phyloP scores from a whole-genome alignment of 805 yeast genomes.

The Torulaspora franciscae region DNA sequence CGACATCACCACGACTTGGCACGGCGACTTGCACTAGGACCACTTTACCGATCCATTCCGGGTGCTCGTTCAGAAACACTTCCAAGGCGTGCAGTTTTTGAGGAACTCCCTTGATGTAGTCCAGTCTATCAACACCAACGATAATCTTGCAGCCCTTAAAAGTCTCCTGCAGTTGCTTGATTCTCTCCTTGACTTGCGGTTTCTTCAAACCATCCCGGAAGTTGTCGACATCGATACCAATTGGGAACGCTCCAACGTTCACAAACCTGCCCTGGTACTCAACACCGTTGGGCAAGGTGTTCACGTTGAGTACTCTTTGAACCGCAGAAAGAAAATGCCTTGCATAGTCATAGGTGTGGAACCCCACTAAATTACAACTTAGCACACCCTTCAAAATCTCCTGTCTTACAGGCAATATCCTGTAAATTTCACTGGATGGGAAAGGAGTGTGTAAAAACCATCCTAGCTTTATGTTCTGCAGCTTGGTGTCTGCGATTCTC shows the following conservation, averaged over 20 bases:
- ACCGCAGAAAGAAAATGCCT: slow-evolving; percentile 91
- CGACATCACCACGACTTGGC: slow-evolving; percentile 96
- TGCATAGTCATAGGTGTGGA: slow-evolving; percentile 98
- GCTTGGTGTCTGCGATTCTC: slow-evolving; percentile 44
- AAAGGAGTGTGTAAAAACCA: slow-evolving; percentile 96
- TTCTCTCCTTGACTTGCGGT: slow-evolving; percentile 58
- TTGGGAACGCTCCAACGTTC: slow-evolving; percentile 95
- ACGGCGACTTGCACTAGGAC: slow-evolving; percentile 95
- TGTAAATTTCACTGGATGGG: slow-evolving; percentile 93
- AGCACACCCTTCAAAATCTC: slow-evolving; percentile 89
- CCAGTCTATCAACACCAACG: slow-evolving; percentile 95
- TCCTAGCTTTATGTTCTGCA: slow-evolving; percentile 68
- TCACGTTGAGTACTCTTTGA: slow-evolving; percentile 72
- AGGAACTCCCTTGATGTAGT: slow-evolving; percentile 97
- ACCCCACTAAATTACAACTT: slow-evolving; percentile 91
- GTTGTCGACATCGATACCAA: slow-evolving; percentile 93
- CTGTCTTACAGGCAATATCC: slow-evolving; percentile 91
- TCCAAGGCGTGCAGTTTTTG: slow-evolving; percentile 96
- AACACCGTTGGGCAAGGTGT: slow-evolving; percentile 87
- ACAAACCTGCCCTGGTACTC: slow-evolving; percentile 71
- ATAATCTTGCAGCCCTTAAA: slow-evolving; percentile 76
- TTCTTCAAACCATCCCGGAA: slow-evolving; percentile 73
- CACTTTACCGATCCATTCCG: slow-evolving; percentile 97
- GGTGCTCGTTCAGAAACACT: slow-evolving; percentile 84
- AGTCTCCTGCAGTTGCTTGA: slow-evolving; percentile 57